Base-by-base conservation (phyloP, 83 land plant genomes). In the Diphasiastrum complanatum region DNA sequence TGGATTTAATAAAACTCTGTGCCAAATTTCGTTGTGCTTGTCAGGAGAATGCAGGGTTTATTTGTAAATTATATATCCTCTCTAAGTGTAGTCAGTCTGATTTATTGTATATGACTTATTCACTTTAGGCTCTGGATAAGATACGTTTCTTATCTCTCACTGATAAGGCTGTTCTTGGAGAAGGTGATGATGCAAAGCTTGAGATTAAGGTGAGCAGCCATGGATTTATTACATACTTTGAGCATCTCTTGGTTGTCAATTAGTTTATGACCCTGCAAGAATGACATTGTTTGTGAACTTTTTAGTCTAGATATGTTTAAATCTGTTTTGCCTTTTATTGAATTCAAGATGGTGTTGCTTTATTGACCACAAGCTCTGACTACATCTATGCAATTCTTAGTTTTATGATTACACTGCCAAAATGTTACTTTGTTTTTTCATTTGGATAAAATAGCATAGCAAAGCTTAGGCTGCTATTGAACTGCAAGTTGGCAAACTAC, bases 161-260 rank as follows among this genome's bases (percentile, higher is more conserved):
- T 0, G 93, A 95, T 51, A 95, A 95, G 72, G 82, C 87, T 70
- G 64, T 89, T 32, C 66, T 95, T 26, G 99, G 99, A 26, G 99
- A 95, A 73, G 99, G 99, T 4, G 99, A 95, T 54, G 79, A 80
- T 49, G 66, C 99, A 6, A 86, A 86, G 77, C 93, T 95, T 45
- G 97, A 95, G 45, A 95, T 95, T 56, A 73, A 65, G 84, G 99
- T 89, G 40, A 62, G 55, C 40, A 27, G 18, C 20, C 28, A 41
- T n/a, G 28, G 27, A 16, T 19, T 33, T 1, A 18, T 19, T n/a
- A 6, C 65, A 47, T 33, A 5, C 14, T 3, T 2, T 35, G 11
- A 16, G 8, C 20, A 49, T 49, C 22, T 22, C 11, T 49, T 16
- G 43, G 43, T 16, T 40, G 43, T 40, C 12, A 40, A 40, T 40